Base-by-base conservation (phyloP, 192 early-diverging fungal genomes). In the Coemansia sp. region DNA sequence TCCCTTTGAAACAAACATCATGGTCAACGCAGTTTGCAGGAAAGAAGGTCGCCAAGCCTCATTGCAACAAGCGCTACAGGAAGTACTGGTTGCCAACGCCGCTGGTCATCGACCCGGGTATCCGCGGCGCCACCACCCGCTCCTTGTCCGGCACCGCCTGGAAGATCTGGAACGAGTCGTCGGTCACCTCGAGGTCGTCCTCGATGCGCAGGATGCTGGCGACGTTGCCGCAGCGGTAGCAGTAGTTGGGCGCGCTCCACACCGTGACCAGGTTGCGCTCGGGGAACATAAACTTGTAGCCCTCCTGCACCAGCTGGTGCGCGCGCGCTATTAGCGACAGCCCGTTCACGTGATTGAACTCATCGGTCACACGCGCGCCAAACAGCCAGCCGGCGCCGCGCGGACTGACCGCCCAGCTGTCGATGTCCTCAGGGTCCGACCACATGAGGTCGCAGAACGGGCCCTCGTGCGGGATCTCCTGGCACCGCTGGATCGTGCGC, bases 181-280 rank as follows among this genome's bases (percentile, higher is more conserved):
- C 94, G 52, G 89, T 85, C 57, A 98, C 82, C 31, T 89, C 85
- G 20, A 87, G 53, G 75, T 87, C 88, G 82, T 89, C 51, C 84
- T 92, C 81, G 53, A 82, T 78, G 40, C 69, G 57, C 57, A 82
- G 59, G 26, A 99, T 98, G 54, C 93, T 92, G 9, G 95, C 95
- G 34, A 99, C 93, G 70, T 99, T 99, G 4, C 96, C 96, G 69
- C 97, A 98, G 85, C 95, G 84, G 66, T 99, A 99, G 72, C 97
- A 99, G 75, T 99, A 99, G 84, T 99, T 99, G 63, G 97, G 97
- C 9, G 97, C 97, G 6, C 90, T 92, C 97, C 97, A 99, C 0
- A 99, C 97, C 4, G 97, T 99, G 21, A 98, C 97, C 50, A 95
- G 91, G 0, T 87, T 92, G 25, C 93, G 88, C 48, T 97, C 91